Evolutionary conservation across 1,284 basidiomycete genomes (phyloP), one percentile per base, ranked within the genome.

Genomic region (Butyriboletus pseudospeciosus): DNA sequence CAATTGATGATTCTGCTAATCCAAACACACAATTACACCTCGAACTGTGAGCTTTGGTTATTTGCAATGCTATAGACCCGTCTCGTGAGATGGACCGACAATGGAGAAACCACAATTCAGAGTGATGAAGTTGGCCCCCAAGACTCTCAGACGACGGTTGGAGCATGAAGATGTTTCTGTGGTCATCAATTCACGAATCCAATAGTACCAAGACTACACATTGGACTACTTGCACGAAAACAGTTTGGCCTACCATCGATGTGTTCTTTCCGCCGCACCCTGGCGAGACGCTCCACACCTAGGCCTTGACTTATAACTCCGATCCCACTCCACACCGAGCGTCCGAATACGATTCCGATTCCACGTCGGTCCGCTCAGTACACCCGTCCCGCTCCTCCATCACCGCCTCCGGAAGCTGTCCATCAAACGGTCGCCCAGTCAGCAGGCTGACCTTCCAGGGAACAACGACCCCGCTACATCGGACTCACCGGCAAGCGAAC

Each of bases 341-440:
- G 13, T 34, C 40, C 23, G 23, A 36, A 32, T 7, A 14, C 16
- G 28, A 35, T 25, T 40, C 47, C 8, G 55, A 61, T 42, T 62
- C 51, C 14, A 44, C 32, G 25, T 59, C 55, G 12, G n/a, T 42
- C 17, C 3, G 23, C n/a, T 20, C 39, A 7, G 35, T 12, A 32
- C 8, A 17, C 12, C 28, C 39, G 0, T 5, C 14, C 14, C 2
- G n/a, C 7, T 34, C 37, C 9, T 47, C 47, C 41, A 39, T 38
- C 16, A 6, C 13, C 12, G 36, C 45, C n/a, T 59, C 58, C 4
- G 58, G 58, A 39, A 59, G 55, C 58, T 59, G 37, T 28, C n/a
- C 2, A 38, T 20, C 17, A 12, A 38, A 28, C 23, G 2, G 9
- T 17, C 12, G 25, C 5, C 9, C 7, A 3, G 8, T 56, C 16